Base-by-base conservation (phyloP, 2,329 filamentous ascomycete genomes). In the Pseudopithomyces maydicus region DNA sequence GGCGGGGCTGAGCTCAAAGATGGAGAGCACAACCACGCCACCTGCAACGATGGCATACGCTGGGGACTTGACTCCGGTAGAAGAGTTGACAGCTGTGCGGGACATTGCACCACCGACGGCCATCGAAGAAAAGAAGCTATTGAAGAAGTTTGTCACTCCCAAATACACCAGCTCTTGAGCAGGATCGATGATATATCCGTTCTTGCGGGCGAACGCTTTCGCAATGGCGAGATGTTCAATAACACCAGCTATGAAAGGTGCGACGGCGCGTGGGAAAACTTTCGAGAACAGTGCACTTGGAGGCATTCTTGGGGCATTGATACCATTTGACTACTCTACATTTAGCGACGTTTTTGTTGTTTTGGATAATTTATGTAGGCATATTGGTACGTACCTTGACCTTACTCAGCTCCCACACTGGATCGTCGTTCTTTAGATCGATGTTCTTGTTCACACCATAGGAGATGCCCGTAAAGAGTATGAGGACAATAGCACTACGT, bases 61-160 rank as follows among this genome's bases (percentile, higher is more conserved):
- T 0, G 87, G 87, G 6, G 84, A 86, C 58, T 82, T 83, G 65
- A 89, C 87, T 33, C 84, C 82, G 48, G 84, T 87, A 29, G 85
- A 81, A 0, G 85, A 88, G 76, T 89, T 89, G 66, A 90, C 85
- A 8, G 87, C 85, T 1, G 87, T 89, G 10, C 87, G 80, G 0
- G 85, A 88, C 83, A 90, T 88, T 60, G 86, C 86, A 22, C 86
- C 87, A 12, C 86, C 85, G 12, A 88, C 78, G n/a, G 85, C 80
- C 84, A 89, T 87, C 10, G 83, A 79, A 20, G 85, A 83, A 71
- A 89, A 88, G 73, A 88, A 85, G 45, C 82, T 83, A 73, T 88
- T 88, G 74, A 86, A 80, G 56, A 88, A 81, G 71, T 89, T 88
- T 39, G 82, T 81, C 15, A 84, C 72, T 10, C 86, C 87, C 2